Evolutionary conservation across 139 green algal genomes (phyloP), one percentile per base, ranked within the genome.

Genomic region (Coelastrella sp.): DNA sequence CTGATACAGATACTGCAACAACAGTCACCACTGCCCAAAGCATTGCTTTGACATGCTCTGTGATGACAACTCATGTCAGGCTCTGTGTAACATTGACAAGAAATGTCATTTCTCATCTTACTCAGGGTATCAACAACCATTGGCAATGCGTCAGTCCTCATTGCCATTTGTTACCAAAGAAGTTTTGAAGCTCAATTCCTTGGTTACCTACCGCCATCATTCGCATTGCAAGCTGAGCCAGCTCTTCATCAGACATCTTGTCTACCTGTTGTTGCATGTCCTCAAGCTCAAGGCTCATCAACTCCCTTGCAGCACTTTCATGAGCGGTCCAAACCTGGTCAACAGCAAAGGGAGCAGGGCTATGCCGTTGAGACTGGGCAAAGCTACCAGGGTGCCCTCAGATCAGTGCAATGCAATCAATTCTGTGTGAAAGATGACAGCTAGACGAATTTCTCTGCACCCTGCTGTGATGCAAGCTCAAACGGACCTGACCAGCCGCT

Each of bases 241-340:
- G 51, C 68, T 76, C 48, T 45, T 89, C 85, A 53, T 87, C 79
- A 40, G 71, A 85, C 60, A 91, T 85, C 32, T 66, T 68, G 53
- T 88, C 75, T 1, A 82, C 75, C 23, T 63, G 40, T 3, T 64
- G 19, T 72, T 89, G 80, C 25, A 83, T 84, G 23, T 84, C 86
- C 43, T 89, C 87, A 27, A 89, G 17, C 50, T 88, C 85, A 37
- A 53, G 34, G 37, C 60, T 59, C 80, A 86, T 86, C 51, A 92
- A 45, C 48, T 83, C 32, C 8, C 78, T 50, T 13, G 85, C 76
- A 30, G 89, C 62, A 19, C 53, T 73, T 68, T 91, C 90, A 51
- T 91, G 77, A 13, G 75, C 67, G 19, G 86, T 92, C 84, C 81
- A 91, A 32, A 91, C 84, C 50, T 81, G 53, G 19, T 32, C 3